Conservation (phyloP, 2,329 filamentous ascomycete genomes). For the Penicillium sp. region DNA sequence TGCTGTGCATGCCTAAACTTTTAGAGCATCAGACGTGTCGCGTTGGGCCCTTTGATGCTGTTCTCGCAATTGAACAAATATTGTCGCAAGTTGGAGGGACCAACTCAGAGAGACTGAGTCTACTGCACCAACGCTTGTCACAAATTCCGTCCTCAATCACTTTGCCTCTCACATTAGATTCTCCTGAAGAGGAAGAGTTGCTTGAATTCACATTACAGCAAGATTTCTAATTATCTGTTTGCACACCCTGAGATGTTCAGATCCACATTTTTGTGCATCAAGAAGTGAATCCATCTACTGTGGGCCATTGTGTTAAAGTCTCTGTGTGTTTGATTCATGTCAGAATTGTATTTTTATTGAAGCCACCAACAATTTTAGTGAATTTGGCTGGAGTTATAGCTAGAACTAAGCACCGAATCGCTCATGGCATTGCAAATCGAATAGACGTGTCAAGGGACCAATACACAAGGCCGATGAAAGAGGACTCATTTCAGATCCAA, state of each 20-base stretch:
- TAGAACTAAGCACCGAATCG: background rate
- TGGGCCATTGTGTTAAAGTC: background rate
- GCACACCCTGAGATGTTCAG: background rate
- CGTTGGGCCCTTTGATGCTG: background rate
- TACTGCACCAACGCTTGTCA: background rate
- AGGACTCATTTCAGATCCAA: background rate
- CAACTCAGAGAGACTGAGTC: background rate
- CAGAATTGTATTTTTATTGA: background rate
- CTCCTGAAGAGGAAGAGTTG: background rate
- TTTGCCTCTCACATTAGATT: background rate
- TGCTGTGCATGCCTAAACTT: background rate
- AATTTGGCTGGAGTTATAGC: background rate
- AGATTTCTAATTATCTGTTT: background rate
- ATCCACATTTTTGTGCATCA: background rate
- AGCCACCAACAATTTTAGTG: background rate
- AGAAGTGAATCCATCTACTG: background rate
- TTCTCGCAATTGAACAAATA: background rate
- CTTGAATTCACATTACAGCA: background rate
- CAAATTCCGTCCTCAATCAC: background rate
- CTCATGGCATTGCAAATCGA: background rate
- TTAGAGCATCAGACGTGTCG: background rate
- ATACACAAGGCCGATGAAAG: background rate
- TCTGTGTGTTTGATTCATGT: background rate
- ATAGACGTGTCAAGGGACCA: background rate
- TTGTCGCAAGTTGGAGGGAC: background rate